phyloP scores from a whole-genome alignment of 495 filamentous ascomycete species.

The Penicillium waksmanii region DNA sequence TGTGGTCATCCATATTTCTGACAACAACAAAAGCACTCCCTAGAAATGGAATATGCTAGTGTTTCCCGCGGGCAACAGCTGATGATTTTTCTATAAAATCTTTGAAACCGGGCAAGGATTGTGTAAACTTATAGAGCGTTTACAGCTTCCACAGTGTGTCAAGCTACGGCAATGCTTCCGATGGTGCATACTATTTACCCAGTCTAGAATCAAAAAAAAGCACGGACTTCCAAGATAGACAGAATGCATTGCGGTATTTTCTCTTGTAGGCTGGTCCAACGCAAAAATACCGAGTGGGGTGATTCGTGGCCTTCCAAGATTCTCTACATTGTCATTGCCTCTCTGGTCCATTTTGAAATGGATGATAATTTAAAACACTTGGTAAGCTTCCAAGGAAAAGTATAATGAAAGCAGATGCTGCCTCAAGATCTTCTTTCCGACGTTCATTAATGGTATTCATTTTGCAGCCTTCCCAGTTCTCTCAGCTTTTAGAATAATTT shows the following conservation, averaged over 20 bases:
- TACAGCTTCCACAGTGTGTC: background rate
- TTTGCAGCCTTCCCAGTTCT: too few species aligned
- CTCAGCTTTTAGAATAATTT: too few species aligned
- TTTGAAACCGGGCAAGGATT: conserved; percentile 3
- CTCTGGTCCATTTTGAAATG: too few species aligned
- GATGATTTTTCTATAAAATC: background rate
- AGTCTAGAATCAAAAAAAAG: background rate
- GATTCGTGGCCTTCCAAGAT: background rate
- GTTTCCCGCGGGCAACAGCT: background rate
- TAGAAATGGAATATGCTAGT: background rate
- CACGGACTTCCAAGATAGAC: background rate
- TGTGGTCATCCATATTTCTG: background rate
- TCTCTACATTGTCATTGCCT: background rate
- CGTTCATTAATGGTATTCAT: too few species aligned
- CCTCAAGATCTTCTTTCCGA: too few species aligned
- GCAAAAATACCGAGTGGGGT: background rate
- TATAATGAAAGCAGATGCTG: too few species aligned
- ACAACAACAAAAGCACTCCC: background rate
- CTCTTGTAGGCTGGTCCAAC: background rate
- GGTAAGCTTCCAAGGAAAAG: too few species aligned
- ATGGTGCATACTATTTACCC: conserved; percentile 1
- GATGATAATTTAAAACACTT: too few species aligned
- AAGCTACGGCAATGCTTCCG: conserved; percentile 2
- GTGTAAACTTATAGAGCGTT: background rate
- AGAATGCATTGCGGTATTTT: background rate